phyloP scores from a whole-genome alignment of 495 filamentous ascomycete genomes.

The Neurospora cerealis region DNA sequence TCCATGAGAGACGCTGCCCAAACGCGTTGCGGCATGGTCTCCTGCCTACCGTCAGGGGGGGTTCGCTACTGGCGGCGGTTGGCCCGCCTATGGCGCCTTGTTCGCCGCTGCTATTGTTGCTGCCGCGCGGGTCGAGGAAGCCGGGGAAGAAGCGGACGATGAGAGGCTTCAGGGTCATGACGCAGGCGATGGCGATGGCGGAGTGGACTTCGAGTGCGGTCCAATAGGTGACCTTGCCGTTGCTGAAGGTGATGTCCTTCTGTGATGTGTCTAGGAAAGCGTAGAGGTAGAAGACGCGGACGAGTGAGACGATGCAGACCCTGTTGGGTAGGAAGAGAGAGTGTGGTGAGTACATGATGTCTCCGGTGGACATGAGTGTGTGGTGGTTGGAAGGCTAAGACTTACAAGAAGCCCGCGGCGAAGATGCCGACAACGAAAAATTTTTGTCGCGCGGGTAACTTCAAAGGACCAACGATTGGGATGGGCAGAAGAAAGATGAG shows the following conservation, averaged over 20 bases:
- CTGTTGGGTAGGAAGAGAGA: constrained; percentile 1
- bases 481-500: constrained; percentile 32
- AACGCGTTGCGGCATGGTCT: constrained; percentile 6
- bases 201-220: constrained; percentile 17
- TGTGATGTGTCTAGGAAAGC: not conserved
- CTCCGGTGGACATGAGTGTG: not conserved
- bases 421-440: constrained; percentile 26
- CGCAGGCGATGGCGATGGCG: constrained; percentile 16
- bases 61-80: not conserved
- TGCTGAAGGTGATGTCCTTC: constrained; percentile 13
- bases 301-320: constrained; percentile 18
- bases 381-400: not conserved
- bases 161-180: constrained; percentile 23
- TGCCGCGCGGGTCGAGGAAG: constrained; percentile 1
- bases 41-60: constrained; percentile 16
- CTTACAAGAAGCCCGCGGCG: constrained; percentile 29
- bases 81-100: not conserved
- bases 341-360: not conserved
- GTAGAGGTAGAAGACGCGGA: constrained; percentile 15
- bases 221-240: constrained; percentile 8
- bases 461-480: constrained; percentile 24
- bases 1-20: not conserved
- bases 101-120: not conserved
- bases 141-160: constrained; percentile 9
- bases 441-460: constrained; percentile 27